Evolutionary conservation across 2,329 filamentous ascomycete genomes (phyloP).

Genomic region (Sordariomycetes sp.): DNA sequence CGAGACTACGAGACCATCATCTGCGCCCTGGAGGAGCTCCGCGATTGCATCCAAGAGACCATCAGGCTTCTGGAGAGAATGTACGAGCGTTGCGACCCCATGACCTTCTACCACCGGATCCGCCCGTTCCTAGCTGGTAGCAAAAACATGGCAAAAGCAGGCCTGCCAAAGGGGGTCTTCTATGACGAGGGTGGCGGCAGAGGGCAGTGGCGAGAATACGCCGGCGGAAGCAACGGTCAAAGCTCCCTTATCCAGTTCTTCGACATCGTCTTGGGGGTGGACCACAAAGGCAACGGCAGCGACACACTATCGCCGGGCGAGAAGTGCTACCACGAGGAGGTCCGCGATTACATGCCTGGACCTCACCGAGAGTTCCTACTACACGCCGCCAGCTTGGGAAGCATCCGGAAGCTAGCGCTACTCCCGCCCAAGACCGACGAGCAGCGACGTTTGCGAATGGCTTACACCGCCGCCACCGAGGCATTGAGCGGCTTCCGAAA

Average conservation of each 20-base stretch:
- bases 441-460: slow-evolving; percentile 28
- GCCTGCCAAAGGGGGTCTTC: slow-evolving; percentile 71
- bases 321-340: slow-evolving; percentile 47
- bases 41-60: slow-evolving; percentile 57
- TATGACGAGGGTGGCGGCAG: slow-evolving; percentile 65
- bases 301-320: slow-evolving; percentile 12
- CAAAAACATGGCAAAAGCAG: slow-evolving; percentile 82
- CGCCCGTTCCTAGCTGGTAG: slow-evolving; percentile 82
- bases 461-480: slow-evolving; percentile 63
- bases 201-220: slow-evolving; percentile 62
- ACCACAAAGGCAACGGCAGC: slow-evolving; percentile 44
- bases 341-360: slow-evolving; percentile 85
- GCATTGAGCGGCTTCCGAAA: slow-evolving; percentile 70
- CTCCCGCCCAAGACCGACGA: slow-evolving; percentile 38
- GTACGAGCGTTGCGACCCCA: slow-evolving; percentile 81
- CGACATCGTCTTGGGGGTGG: slow-evolving; percentile 74
- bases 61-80: slow-evolving; percentile 63
- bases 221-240: slow-evolving; percentile 91
- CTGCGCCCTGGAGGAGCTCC: slow-evolving; percentile 53
- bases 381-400: slow-evolving; percentile 57
- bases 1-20: slow-evolving; percentile 52
- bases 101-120: slow-evolving; percentile 82
- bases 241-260: slow-evolving; percentile 90
- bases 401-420: slow-evolving; percentile 61
- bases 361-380: slow-evolving; percentile 70